A percentile compares a stretch with the other conserved stretches of the same genome.
Conservation (phyloP, 305 asterid genomes). For the Fraxinus greggii region DNA sequence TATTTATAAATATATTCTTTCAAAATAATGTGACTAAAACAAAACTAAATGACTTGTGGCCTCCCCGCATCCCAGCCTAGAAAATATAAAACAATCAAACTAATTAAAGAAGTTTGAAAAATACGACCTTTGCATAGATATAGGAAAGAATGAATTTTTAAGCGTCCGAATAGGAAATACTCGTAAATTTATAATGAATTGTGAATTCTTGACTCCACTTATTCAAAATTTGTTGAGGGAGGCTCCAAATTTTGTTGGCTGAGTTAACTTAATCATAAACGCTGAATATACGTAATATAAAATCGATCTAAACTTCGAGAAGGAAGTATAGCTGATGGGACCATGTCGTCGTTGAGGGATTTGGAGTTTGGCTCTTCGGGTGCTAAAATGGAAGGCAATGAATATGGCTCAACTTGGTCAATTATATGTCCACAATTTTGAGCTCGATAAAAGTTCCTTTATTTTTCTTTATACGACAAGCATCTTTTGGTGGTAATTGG, state of each 20-base stretch:
- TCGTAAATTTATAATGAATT: no score
- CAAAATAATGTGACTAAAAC: no score
- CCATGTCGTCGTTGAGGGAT: background rate
- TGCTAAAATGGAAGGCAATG: background rate
- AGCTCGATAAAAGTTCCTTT: background rate
- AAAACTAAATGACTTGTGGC: background rate
- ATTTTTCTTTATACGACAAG: background rate
- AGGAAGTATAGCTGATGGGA: background rate
- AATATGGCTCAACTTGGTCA: background rate
- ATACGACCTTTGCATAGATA: background rate
- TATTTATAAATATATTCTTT: no score
- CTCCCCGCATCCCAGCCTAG: background rate
- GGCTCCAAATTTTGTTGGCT: background rate
- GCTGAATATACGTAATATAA: no score
- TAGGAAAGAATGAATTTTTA: no score
- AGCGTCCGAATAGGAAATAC: background rate
- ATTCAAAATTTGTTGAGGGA: background rate
- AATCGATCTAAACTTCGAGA: no score
- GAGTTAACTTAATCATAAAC: no score
- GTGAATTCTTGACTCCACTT: background rate
- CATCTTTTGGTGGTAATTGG: background rate
- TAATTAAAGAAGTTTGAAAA: background rate
- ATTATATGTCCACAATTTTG: background rate
- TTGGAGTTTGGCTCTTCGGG: slow-evolving; percentile 16
- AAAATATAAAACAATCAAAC: background rate